Evolutionary conservation across 108 stramenopile species (phyloP).

Genomic region (Discostella stelligeroides): DNA sequence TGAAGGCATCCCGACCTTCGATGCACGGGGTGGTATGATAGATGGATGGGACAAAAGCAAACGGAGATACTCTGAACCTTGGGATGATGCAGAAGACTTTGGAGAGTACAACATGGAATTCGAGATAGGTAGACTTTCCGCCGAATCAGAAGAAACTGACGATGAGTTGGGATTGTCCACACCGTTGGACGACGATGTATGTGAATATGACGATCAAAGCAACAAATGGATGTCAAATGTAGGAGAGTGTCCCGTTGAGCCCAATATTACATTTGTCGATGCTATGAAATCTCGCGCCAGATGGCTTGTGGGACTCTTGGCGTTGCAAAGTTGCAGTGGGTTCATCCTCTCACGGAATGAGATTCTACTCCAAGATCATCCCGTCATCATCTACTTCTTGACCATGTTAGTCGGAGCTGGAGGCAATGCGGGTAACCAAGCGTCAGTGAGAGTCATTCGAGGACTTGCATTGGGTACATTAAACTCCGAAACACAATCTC

Average conservation of each 20-base stretch:
- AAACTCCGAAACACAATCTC: conserved; percentile 35
- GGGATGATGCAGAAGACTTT: conserved; percentile 13
- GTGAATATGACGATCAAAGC: conserved; percentile 24
- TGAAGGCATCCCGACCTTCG: conserved; percentile 35
- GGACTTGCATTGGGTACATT: conserved; percentile 59
- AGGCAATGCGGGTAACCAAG: conserved; percentile 66
- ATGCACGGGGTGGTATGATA: conserved; percentile 28
- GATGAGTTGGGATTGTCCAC: conserved; percentile 34
- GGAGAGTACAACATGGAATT: conserved; percentile 16
- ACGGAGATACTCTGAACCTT: conserved; percentile 31
- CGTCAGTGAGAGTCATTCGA: conserved; percentile 56
- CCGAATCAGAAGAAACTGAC: not conserved
- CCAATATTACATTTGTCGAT: conserved; percentile 47
- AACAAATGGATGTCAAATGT: conserved; percentile 16
- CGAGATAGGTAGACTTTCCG: conserved; percentile 1
- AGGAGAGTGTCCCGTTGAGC: conserved; percentile 51
- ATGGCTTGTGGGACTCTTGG: conserved; percentile 61
- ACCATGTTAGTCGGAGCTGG: conserved; percentile 68
- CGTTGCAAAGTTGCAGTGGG: conserved; percentile 48
- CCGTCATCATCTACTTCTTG: conserved; percentile 60
- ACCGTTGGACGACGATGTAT: conserved; percentile 6
- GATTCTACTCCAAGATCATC: conserved; percentile 50
- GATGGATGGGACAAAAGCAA: conserved; percentile 34
- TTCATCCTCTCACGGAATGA: conserved; percentile 59
- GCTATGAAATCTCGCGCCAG: conserved; percentile 46